Conservation (phyloP, 1,284 basidiomycete species). For the Papiliotrema fonsecae region DNA sequence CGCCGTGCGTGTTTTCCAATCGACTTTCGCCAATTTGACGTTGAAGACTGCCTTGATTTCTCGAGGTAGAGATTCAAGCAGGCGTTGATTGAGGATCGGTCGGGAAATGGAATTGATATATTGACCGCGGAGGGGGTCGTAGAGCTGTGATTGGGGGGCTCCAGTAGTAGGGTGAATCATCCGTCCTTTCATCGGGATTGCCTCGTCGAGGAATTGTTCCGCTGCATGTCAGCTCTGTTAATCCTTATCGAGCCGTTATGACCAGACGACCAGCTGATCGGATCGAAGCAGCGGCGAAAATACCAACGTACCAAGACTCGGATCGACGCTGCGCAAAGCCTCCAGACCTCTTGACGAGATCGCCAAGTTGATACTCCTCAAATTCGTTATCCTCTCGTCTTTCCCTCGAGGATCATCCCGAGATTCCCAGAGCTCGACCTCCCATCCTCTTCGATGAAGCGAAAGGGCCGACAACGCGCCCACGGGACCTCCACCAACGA, state of each 20-base stretch:
- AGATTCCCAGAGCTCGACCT: conserved; percentile 82
- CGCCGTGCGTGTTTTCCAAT: conserved; percentile 53
- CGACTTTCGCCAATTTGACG: conserved; percentile 77
- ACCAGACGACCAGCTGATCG: too few relatives aligned
- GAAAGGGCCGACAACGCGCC: conserved; percentile 86
- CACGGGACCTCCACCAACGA: conserved; percentile 84
- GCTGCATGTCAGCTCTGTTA: conserved; percentile 48
- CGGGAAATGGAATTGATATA: conserved; percentile 92
- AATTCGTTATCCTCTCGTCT: conserved; percentile 34
- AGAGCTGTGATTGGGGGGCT: conserved; percentile 69
- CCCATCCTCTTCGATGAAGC: conserved; percentile 82
- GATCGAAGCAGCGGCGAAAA: background rate
- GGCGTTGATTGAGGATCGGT: conserved; percentile 74
- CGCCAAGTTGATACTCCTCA: conserved; percentile 90
- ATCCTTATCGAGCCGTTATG: too few relatives aligned
- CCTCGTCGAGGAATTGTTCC: conserved; percentile 67
- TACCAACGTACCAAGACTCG: conserved; percentile 51
- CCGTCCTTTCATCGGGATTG: conserved; percentile 89
- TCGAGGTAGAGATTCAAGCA: conserved; percentile 60
- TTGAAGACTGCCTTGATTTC: conserved; percentile 70
- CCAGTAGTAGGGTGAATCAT: conserved; percentile 85
- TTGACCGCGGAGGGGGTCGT: conserved; percentile 76
- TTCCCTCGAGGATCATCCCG: conserved; percentile 54
- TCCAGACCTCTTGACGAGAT: conserved; percentile 89
- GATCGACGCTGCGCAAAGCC: conserved; percentile 75